Percentiles rank a stretch among this genome's conserved stretches.
Conservation (phyloP, 805 yeast species). For the Candida easanensis region DNA sequence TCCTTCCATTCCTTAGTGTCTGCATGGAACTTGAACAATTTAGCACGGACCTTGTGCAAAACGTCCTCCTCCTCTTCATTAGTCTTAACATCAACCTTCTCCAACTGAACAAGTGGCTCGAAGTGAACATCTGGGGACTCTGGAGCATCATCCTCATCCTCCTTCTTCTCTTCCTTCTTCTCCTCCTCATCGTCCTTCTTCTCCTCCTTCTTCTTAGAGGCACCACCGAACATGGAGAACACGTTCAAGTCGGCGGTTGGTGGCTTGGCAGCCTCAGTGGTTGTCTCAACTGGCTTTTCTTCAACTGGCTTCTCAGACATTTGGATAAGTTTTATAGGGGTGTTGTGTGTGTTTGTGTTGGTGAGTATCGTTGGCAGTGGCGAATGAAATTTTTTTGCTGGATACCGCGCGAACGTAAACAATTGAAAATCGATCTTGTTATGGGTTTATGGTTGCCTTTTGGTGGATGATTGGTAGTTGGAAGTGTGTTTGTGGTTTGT, state of each 20-base stretch:
- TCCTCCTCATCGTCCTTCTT: conserved; percentile 40
- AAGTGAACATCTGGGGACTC: conserved; percentile 69
- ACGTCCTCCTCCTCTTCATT: conserved; percentile 90
- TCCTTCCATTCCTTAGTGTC: conserved; percentile 96
- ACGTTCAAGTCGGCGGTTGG: conserved; percentile 79
- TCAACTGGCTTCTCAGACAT: conserved; percentile 25
- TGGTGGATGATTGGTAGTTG: not conserved
- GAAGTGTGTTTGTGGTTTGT: not conserved
- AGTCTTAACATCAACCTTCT: conserved; percentile 94
- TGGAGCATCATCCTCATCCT: conserved; percentile 34
- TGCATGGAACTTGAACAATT: conserved; percentile 83
- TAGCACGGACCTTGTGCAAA: conserved; percentile 85
- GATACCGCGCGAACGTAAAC: conserved; percentile 4
- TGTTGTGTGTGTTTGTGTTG: not conserved
- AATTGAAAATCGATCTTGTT: too few species aligned
- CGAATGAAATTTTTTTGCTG: conserved; percentile 8
- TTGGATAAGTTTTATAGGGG: not conserved
- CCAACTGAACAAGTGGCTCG: conserved; percentile 93
- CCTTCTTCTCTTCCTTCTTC: conserved; percentile 28
- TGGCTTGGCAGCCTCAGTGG: conserved; percentile 41
- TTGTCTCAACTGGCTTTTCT: conserved; percentile 24
- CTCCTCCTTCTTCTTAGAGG: conserved; percentile 55
- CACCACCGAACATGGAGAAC: conserved; percentile 94
- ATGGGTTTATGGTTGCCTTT: not conserved
- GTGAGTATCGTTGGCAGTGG: not conserved